Percentiles rank a stretch among this genome's conserved stretches.
Evolutionary conservation across 169 alveolate genomes (phyloP).

Genomic region (Plasmodium relictum): DNA sequence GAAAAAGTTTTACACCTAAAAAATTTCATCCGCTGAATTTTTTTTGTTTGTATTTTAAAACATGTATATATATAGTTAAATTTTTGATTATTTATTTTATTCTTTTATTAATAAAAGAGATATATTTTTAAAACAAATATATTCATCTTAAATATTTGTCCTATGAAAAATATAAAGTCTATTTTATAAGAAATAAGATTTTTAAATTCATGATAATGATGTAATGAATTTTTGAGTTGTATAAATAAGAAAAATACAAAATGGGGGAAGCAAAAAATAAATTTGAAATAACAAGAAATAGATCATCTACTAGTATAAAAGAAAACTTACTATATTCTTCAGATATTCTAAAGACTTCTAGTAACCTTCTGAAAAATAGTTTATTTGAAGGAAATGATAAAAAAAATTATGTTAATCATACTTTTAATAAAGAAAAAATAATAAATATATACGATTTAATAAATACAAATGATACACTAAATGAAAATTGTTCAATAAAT

Average conservation of each 20-base stretch:
- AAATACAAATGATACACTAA: not conserved
- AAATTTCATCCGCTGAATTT: too few species aligned
- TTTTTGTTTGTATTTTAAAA: too few species aligned
- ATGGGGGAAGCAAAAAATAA: constrained; percentile 41
- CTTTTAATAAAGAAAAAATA: not conserved
- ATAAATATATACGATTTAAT: not conserved
- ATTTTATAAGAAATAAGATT: too few species aligned
- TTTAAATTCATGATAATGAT: too few species aligned
- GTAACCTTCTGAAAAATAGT: constrained; percentile 4
- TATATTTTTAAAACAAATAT: too few species aligned
- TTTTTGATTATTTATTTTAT: too few species aligned
- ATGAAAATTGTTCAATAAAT: not conserved
- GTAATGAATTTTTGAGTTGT: too few species aligned
- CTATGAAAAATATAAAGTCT: too few species aligned
- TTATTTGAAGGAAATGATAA: not conserved
- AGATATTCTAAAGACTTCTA: constrained; percentile 29
- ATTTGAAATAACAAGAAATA: constrained; percentile 63
- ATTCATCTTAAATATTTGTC: too few species aligned
- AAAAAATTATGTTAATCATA: not conserved
- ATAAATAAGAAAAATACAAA: not conserved
- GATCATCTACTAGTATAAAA: constrained; percentile 36
- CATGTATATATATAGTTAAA: too few species aligned
- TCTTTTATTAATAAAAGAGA: too few species aligned
- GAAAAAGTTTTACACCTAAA: too few species aligned
- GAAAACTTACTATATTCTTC: constrained; percentile 49